Evolutionary conservation across 2,329 filamentous ascomycete species (phyloP).

Genomic region (Colletotrichum tabaci): DNA sequence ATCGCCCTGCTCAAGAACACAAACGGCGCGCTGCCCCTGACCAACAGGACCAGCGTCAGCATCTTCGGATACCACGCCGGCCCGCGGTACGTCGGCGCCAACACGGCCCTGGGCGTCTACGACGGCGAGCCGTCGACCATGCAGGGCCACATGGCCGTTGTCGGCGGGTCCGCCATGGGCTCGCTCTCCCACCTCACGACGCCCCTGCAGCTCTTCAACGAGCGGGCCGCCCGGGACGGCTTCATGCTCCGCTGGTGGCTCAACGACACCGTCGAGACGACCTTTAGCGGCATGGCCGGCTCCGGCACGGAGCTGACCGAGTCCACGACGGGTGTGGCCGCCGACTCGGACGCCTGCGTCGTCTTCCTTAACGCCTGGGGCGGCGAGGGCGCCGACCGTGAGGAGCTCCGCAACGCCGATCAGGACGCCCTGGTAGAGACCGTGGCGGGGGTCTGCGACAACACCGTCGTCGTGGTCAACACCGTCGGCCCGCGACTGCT

Average conservation of each 20-base stretch:
- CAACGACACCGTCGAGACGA: slow-evolving; percentile 62
- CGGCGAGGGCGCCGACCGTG: slow-evolving; percentile 78
- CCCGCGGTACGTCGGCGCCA: slow-evolving; percentile 63
- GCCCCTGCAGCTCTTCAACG: slow-evolving; percentile 70
- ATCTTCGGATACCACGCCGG: slow-evolving; percentile 55
- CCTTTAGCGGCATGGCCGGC: slow-evolving; percentile 74
- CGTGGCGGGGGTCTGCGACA: slow-evolving; percentile 71
- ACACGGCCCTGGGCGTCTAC: slow-evolving; percentile 72
- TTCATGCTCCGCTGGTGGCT: slow-evolving; percentile 76
- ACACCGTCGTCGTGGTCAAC: slow-evolving; percentile 76
- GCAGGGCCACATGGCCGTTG: slow-evolving; percentile 61
- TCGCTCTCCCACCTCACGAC: slow-evolving; percentile 64
- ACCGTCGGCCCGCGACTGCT: slow-evolving; percentile 71
- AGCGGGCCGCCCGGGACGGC: slow-evolving; percentile 78
- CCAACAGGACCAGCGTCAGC: slow-evolving; percentile 52
- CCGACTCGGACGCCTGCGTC: slow-evolving; percentile 73
- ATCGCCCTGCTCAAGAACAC: slow-evolving; percentile 84
- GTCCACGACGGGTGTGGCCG: slow-evolving; percentile 59
- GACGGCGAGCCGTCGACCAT: slow-evolving; percentile 58
- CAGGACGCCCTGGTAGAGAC: slow-evolving; percentile 70
- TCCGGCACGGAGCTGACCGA: slow-evolving; percentile 49
- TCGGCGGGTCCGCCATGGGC: slow-evolving; percentile 48
- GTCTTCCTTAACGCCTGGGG: slow-evolving; percentile 78
- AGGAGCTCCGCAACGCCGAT: slow-evolving; percentile 75
- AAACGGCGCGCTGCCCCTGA: slow-evolving; percentile 72